Conservation (phyloP, 139 green algal genomes). For the Asterochloris sp. region DNA sequence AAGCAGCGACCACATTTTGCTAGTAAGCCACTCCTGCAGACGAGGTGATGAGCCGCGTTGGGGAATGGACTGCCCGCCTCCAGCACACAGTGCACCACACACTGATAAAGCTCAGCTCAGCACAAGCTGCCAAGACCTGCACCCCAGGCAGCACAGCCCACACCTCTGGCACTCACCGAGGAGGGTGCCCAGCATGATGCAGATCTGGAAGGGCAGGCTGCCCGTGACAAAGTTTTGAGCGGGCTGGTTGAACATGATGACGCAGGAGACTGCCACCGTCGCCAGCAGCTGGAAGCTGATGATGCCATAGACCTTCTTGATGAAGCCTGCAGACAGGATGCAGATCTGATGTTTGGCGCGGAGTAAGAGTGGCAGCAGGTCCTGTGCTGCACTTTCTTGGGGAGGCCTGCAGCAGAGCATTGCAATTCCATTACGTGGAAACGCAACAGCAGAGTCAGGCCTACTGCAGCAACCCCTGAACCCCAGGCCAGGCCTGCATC, state of each 20-base stretch:
- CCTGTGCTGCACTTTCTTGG: background rate
- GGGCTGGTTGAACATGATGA: slow-evolving; percentile 33
- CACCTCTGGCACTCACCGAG: slow-evolving; percentile 14
- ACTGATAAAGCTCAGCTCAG: background rate
- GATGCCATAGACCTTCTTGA: slow-evolving; percentile 57
- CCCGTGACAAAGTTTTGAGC: slow-evolving; percentile 29
- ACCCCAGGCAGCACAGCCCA: background rate
- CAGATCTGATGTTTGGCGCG: too few species aligned
- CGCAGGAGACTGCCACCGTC: slow-evolving; percentile 32
- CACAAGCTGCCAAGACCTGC: background rate
- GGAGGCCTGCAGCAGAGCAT: background rate
- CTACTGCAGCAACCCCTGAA: background rate
- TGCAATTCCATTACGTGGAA: background rate
- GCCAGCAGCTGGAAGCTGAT: slow-evolving; percentile 46
- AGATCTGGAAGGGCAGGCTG: slow-evolving; percentile 27
- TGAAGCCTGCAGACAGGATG: slow-evolving; percentile 1
- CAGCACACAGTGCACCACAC: background rate
- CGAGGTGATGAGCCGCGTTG: background rate
- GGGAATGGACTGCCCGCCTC: background rate
- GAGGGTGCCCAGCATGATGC: slow-evolving; percentile 22
- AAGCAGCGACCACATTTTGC: background rate
- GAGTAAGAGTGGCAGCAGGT: background rate
- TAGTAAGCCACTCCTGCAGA: background rate
- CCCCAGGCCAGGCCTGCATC: background rate
- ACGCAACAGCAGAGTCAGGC: background rate